Evolutionary conservation across 805 yeast genomes (phyloP).

Genomic region (Ogataea nakhonphanomensis): DNA sequence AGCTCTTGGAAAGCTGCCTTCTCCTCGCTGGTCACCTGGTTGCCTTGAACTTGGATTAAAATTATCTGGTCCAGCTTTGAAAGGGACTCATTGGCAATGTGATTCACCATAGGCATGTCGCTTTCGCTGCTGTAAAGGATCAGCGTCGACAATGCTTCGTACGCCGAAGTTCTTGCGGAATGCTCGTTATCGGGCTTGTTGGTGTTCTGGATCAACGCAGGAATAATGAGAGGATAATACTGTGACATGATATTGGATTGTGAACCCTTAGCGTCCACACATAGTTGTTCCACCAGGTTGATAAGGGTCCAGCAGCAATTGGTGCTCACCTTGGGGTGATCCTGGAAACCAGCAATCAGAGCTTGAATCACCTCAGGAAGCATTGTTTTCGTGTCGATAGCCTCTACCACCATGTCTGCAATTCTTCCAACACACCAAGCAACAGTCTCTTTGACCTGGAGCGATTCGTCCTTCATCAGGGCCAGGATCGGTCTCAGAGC

Average conservation of each 20-base stretch:
- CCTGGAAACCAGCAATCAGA: constrained; percentile 74
- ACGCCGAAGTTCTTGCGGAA: constrained; percentile 92
- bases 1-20: constrained; percentile 79
- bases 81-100: constrained; percentile 72
- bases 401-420: constrained; percentile 79
- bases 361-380: constrained; percentile 73
- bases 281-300: constrained; percentile 82
- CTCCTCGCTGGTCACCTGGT: constrained; percentile 53
- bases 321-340: constrained; percentile 91
- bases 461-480: constrained; percentile 67
- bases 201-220: constrained; percentile 66
- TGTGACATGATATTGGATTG: constrained; percentile 66
- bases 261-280: constrained; percentile 46
- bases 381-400: constrained; percentile 62
- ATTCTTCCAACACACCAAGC: constrained; percentile 98
- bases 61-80: constrained; percentile 70
- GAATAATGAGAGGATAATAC: constrained; percentile 67
- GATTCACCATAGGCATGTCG: constrained; percentile 64
- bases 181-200: constrained; percentile 77
- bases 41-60: constrained; percentile 48
- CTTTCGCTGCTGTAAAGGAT: constrained; percentile 72
- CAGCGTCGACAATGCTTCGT: constrained; percentile 83
- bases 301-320: constrained; percentile 98
- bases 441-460: constrained; percentile 93
- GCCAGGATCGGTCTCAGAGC: constrained; percentile 77